These are phyloP conservation scores for Nakaseomyces sp. DNA, from an alignment of 1,139 yeast species.

Conservation along the genomic window DNA sequence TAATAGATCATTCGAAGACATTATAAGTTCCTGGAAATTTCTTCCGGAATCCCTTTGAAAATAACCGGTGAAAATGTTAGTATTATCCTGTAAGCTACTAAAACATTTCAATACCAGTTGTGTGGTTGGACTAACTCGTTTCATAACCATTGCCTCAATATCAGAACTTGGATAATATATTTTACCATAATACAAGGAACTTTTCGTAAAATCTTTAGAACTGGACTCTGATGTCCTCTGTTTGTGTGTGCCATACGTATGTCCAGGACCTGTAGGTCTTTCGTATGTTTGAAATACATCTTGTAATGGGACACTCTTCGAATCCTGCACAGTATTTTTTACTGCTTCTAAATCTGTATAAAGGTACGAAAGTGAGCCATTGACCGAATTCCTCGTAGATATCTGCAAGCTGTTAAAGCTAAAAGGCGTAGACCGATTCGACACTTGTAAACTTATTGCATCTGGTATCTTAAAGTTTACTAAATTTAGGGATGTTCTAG, in stretches of 20 bases:
- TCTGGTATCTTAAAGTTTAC: conserved; percentile 69
- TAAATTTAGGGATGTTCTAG: conserved; percentile 56
- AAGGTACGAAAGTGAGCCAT: conserved; percentile 78
- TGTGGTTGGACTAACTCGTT: conserved; percentile 42
- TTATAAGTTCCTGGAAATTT: conserved; percentile 67
- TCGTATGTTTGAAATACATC: conserved; percentile 73
- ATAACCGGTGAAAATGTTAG: conserved; percentile 55
- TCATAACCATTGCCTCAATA: conserved; percentile 79
- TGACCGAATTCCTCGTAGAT: conserved; percentile 56
- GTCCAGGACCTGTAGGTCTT: conserved; percentile 31
- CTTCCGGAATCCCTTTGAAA: conserved; percentile 61
- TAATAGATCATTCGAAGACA: conserved; percentile 84
- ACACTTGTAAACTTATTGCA: conserved; percentile 57
- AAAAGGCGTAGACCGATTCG: conserved; percentile 61
- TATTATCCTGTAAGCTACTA: conserved; percentile 51
- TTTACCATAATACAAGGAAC: conserved; percentile 60
- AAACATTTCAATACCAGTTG: conserved; percentile 69
- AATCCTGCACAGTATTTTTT: conserved; percentile 39
- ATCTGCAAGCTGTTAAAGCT: conserved; percentile 72
- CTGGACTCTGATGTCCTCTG: background rate
- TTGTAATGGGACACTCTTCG: conserved; percentile 52
- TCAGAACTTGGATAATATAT: conserved; percentile 84
- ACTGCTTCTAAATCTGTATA: conserved; percentile 56
- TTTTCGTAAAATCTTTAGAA: conserved; percentile 1
- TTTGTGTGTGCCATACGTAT: conserved; percentile 10